These are phyloP conservation scores for Wallacemonas collosoma DNA, from an alignment of 208 protist species.

Conservation along the genomic window DNA sequence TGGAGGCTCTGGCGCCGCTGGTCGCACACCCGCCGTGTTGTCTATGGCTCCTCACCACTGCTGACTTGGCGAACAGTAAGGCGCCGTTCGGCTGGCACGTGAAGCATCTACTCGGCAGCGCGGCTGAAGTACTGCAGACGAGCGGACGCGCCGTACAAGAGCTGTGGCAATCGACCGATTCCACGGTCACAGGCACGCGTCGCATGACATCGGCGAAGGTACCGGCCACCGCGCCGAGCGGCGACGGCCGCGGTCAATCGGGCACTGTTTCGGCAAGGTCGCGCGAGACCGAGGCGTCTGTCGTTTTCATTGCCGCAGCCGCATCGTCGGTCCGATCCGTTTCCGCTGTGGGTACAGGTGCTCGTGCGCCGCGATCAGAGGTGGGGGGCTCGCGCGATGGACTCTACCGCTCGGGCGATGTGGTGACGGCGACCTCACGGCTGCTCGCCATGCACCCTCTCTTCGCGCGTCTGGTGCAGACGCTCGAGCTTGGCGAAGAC, in stretches of 20 bases:
- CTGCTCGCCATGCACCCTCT: conserved; percentile 30
- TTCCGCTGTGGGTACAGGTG: background rate
- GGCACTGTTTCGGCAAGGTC: background rate
- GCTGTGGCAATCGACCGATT: conserved; percentile 14
- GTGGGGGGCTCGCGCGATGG: no score
- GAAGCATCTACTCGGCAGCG: conserved; percentile 27
- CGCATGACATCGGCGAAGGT: no score
- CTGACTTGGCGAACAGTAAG: conserved; percentile 27
- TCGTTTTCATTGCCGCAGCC: conserved; percentile 7
- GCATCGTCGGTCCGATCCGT: background rate
- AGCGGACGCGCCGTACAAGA: conserved; percentile 19
- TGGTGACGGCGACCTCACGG: conserved; percentile 7
- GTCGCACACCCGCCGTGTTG: conserved; percentile 18
- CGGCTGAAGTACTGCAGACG: conserved; percentile 21
- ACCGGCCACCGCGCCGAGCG: no score
- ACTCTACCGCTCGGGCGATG: background rate
- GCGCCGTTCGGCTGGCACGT: conserved; percentile 35
- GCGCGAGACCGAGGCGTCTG: background rate
- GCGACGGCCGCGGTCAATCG: no score
- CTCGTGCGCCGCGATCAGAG: no score
- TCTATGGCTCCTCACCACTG: conserved; percentile 33
- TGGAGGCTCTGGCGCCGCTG: conserved; percentile 28
- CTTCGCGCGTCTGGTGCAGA: conserved; percentile 29
- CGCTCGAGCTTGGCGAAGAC: conserved; percentile 29
- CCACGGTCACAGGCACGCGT: background rate